A percentile compares a stretch with the other conserved stretches of the same genome.
Evolutionary conservation across 2,329 filamentous ascomycete species (phyloP).

Genomic region (Calonectria hongkongensis): DNA sequence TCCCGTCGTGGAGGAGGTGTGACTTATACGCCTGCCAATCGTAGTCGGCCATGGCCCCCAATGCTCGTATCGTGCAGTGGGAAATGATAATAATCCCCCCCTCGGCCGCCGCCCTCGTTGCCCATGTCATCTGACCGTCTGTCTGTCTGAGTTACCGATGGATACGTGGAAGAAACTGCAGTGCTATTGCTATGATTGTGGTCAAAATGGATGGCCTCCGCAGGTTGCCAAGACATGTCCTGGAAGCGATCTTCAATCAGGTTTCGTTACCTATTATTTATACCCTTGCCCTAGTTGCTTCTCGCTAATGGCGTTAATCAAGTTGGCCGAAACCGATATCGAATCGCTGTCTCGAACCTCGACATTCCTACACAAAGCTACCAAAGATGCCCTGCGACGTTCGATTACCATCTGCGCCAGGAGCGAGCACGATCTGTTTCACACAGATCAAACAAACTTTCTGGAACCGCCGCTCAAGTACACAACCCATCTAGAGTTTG

Average conservation of each 20-base stretch:
- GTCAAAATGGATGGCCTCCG: conserved; percentile 8
- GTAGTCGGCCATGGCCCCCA: not conserved
- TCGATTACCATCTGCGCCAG: not conserved
- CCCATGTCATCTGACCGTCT: not conserved
- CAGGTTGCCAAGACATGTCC: not conserved
- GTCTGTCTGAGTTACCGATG: not conserved
- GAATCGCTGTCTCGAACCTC: conserved; percentile 17
- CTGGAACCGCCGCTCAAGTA: not conserved
- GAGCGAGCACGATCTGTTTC: not conserved
- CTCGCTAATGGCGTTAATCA: not conserved
- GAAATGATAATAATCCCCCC: not conserved
- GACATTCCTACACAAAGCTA: not conserved
- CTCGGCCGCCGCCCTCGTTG: not conserved
- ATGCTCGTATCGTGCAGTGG: not conserved
- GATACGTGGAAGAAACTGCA: not conserved
- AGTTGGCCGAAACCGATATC: not conserved
- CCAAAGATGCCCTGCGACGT: not conserved
- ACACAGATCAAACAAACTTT: not conserved
- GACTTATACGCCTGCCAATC: conserved; percentile 23
- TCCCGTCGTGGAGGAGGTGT: not conserved
- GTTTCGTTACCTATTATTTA: not conserved
- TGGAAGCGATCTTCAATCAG: conserved; percentile 6
- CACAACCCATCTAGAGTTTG: conserved; percentile 8
- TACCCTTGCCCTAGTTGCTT: not conserved
- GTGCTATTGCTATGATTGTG: not conserved